A percentile compares a stretch with the other conserved stretches of the same genome.
Evolutionary conservation across 1,139 yeast species (phyloP).

Genomic region (Blastobotrys capitulatus): DNA sequence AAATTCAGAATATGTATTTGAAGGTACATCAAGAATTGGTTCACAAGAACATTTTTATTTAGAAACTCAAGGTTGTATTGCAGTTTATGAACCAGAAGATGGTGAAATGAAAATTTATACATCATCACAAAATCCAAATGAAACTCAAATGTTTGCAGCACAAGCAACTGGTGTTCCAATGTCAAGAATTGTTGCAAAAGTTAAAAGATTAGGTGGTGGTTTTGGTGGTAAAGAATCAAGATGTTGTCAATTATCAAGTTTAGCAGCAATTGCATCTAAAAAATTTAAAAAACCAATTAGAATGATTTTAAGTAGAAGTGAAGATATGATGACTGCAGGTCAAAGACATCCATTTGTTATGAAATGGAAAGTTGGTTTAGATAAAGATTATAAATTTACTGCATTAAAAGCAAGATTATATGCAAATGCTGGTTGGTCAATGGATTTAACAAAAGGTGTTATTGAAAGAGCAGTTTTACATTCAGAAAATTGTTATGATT

Average conservation of each 20-base stretch:
- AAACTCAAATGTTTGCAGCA: conserved; percentile 39
- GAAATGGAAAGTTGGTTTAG: conserved; percentile 40
- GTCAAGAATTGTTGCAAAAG: conserved; percentile 36
- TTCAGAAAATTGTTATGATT: conserved; percentile 39
- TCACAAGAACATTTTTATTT: conserved; percentile 46
- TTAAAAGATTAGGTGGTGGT: conserved; percentile 56
- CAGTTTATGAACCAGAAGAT: conserved; percentile 39
- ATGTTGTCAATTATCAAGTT: conserved; percentile 38
- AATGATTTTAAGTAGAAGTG: conserved; percentile 37
- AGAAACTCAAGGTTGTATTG: conserved; percentile 41
- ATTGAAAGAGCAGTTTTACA: conserved; percentile 42
- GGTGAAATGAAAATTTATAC: conserved; percentile 41
- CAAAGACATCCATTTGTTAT: conserved; percentile 43
- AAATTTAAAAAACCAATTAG: conserved; percentile 40
- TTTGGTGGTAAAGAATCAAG: conserved; percentile 56
- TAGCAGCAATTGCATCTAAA: conserved; percentile 52
- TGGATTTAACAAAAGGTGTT: conserved; percentile 44
- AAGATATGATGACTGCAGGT: conserved; percentile 42
- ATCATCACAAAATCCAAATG: conserved; percentile 41
- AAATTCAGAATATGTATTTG: conserved; percentile 34
- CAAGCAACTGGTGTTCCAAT: conserved; percentile 40
- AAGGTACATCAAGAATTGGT: conserved; percentile 38
- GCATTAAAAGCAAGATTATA: conserved; percentile 37
- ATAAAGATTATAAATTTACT: conserved; percentile 37
- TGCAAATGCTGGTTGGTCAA: conserved; percentile 44